Evolutionary conservation across 2,329 filamentous ascomycete genomes (phyloP).

Genomic region (Fonsecaea monophora): DNA sequence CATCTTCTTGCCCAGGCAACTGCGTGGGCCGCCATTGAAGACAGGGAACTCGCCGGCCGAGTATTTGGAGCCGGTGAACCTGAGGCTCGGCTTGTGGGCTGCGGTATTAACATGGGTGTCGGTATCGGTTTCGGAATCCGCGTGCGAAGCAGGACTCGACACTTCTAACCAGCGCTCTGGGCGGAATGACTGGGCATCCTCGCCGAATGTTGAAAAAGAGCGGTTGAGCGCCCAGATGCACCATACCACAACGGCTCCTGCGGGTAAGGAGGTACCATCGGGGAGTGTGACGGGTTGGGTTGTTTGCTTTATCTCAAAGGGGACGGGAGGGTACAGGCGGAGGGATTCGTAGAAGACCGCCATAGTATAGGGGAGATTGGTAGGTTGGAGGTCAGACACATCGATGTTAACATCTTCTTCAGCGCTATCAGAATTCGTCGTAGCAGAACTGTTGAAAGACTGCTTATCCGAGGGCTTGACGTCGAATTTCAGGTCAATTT

Average conservation of each 20-base stretch:
- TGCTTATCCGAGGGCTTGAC: background rate
- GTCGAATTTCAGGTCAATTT: constrained; percentile 35
- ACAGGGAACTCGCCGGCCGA: constrained; percentile 66
- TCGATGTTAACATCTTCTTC: constrained; percentile 35
- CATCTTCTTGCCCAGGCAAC: constrained; percentile 69
- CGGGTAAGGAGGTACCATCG: constrained; percentile 56
- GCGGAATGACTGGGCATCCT: constrained; percentile 61
- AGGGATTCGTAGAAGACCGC: constrained; percentile 67
- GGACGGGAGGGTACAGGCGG: constrained; percentile 68
- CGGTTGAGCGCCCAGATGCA: constrained; percentile 70
- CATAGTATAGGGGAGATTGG: constrained; percentile 62
- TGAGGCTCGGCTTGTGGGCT: background rate
- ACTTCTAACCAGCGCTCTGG: constrained; percentile 61
- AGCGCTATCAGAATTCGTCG: constrained; percentile 38
- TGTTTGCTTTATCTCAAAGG: constrained; percentile 70
- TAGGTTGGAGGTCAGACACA: constrained; percentile 50
- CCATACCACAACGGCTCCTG: constrained; percentile 65
- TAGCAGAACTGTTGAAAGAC: constrained; percentile 1
- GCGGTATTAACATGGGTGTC: background rate
- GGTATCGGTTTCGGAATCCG: background rate
- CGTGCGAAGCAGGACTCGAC: background rate
- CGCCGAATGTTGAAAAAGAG: constrained; percentile 63
- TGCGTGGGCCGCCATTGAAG: constrained; percentile 68
- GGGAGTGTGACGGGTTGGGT: constrained; percentile 57
- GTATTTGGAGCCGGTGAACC: background rate